These are phyloP conservation scores for Yamadazyma takamatsuzukensis DNA, from an alignment of 805 yeast species.

Conservation along the genomic window DNA sequence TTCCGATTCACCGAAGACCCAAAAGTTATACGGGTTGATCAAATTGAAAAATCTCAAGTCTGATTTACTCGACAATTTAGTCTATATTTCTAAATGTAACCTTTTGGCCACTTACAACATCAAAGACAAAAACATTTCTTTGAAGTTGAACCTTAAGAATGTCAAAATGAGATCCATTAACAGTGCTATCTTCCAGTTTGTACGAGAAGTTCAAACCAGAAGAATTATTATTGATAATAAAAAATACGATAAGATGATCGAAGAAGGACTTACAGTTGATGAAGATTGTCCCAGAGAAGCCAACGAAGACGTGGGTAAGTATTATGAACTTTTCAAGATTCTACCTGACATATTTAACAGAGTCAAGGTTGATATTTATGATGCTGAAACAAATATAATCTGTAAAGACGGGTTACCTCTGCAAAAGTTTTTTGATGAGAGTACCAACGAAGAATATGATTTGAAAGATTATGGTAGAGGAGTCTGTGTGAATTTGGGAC, in stretches of 20 bases:
- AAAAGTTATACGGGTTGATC: constrained; percentile 20
- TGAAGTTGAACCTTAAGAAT: constrained; percentile 23
- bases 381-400: constrained; percentile 29
- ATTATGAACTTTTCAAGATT: constrained; percentile 26
- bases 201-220: constrained; percentile 29
- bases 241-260: constrained; percentile 16
- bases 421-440: constrained; percentile 21
- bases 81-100: constrained; percentile 24
- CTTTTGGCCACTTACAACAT: constrained; percentile 24
- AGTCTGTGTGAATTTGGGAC: constrained; percentile 24
- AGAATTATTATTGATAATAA: constrained; percentile 21
- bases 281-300: constrained; percentile 4
- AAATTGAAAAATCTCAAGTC: constrained; percentile 27
- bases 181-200: constrained; percentile 32
- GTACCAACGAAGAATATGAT: constrained; percentile 23
- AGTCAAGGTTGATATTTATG: constrained; percentile 22
- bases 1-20: constrained; percentile 1
- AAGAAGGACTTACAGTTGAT: constrained; percentile 2
- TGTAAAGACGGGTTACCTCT: constrained; percentile 41
- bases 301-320: constrained; percentile 3
- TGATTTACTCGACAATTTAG: constrained; percentile 29
- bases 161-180: constrained; percentile 32
- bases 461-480: constrained; percentile 38
- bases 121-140: constrained; percentile 15
- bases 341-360: constrained; percentile 26